Evolutionary conservation across 2,329 filamentous ascomycete genomes (phyloP), one percentile per base, ranked within the genome.

Genomic region (Alternaria conjuncta): DNA sequence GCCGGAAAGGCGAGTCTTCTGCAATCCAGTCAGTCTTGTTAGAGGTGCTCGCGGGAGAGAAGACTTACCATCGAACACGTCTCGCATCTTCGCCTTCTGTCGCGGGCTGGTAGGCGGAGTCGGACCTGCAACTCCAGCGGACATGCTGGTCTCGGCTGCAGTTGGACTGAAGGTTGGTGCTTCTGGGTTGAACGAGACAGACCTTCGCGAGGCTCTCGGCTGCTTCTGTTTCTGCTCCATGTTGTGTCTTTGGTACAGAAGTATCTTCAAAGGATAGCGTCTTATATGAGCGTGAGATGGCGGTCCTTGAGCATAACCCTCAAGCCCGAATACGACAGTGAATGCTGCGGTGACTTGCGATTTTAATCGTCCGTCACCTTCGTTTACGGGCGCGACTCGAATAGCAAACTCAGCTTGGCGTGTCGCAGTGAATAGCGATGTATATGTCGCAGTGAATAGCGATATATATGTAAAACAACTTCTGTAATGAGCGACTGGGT

Each of bases 121-220:
- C 18, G 44, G 18, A 13, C 28, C 53, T 44, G 18, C 18, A 57
- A 20, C 2, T 13, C 45, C 25, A 11, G 43, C 28, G n/a, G 43
- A 21, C 18, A 28, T 44, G 44, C 49, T 57, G 36, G 58, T n/a
- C 15, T 49, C 53, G 26, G 46, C 44, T 23, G 23, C 30, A 2
- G 47, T 55, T 32, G 66, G 66, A 30, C 55, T 65, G 28, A 70
- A 70, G 4, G 66, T 46, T 5, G 57, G 43, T 26, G 66, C 68
- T 51, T 70, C 58, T 4, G 68, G 68, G 15, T 70, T 70, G 54
- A 70, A 70, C 7, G 59, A 62, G 13, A 36, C 46, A 26, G 50
- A 36, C 11, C 43, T 28, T 21, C 36, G 41, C 45, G 28, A 5
- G 13, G n/a, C 6, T 23, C 20, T 23, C 12, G 45, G 36, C 18